Evolutionary conservation across 140 eudicot species (phyloP), one percentile per base, ranked within the genome.

Genomic region (Stevia rebaudiana): DNA sequence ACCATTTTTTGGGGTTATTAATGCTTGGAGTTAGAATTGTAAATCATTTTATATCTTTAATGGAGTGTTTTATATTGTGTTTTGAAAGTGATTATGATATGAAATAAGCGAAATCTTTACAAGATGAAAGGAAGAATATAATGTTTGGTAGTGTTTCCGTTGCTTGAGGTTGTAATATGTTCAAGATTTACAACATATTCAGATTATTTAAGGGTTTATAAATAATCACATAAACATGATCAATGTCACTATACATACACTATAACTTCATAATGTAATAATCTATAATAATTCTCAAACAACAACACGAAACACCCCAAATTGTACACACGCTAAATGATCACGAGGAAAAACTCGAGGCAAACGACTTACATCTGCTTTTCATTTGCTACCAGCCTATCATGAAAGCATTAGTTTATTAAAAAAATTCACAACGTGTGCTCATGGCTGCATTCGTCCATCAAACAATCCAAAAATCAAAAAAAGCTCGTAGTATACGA

Each of bases 281-380:
- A 40, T 40, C 46, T 4, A 40, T 40, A 40, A 40, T 8, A 9
- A 40, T 11, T 0, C 44, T 39, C 44, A 39, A 39, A 39, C 11
- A 11, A 0, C n/a, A 40, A 40, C n/a, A 12, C 46, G n/a, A 40
- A 12, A 40, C n/a, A 48, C 54, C 13, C 12, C 11, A 8, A 62
- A 43, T 44, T 16, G 31, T 47, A 31, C 39, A 65, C 59, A 18
- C 18, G 47, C 59, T 48, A 68, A 3, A 65, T 8, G 22, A 55
- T 37, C 37, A 65, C 33, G 18, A 30, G 18, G 5, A 53, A 15
- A 31, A 11, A 24, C 31, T 47, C 18, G 9, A 13, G 23, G 31
- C 51, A 59, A 52, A 65, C 47, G 48, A 50, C 59, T 72, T 63
- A 72, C 71, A 63, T 63, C 71, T 72, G 71, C 77, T 72, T 72